Conservation (phyloP, 768 basidiomycete genomes). For the Sarcodon sp. region DNA sequence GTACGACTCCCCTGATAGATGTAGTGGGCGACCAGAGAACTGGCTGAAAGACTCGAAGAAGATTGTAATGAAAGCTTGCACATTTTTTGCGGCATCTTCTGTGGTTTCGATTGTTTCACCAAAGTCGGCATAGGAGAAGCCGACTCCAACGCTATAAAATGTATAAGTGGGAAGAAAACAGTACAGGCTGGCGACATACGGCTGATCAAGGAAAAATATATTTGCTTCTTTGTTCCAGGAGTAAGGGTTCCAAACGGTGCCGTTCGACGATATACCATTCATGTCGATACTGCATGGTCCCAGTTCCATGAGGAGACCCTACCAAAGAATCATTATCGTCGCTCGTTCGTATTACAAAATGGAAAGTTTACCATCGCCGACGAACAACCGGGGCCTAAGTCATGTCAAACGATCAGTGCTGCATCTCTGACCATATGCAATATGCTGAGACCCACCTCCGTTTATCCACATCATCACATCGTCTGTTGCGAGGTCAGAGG, state of each 20-base stretch:
- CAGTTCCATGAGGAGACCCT: slow-evolving; percentile 46
- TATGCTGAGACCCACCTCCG: slow-evolving; percentile 25
- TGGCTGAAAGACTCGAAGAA: slow-evolving; percentile 73
- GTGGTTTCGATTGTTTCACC: slow-evolving; percentile 62
- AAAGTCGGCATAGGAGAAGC: slow-evolving; percentile 60
- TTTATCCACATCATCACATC: slow-evolving; percentile 67
- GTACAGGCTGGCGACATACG: slow-evolving; percentile 6
- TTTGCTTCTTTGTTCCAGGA: slow-evolving; percentile 57
- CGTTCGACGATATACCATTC: slow-evolving; percentile 38
- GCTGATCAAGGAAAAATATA: slow-evolving; percentile 65
- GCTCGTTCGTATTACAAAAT: too few species aligned
- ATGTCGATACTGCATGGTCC: slow-evolving; percentile 52
- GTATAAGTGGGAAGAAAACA: not conserved
- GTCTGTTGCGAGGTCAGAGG: slow-evolving; percentile 18
- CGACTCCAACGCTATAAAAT: slow-evolving; percentile 45
- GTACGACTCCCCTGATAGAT: slow-evolving; percentile 65
- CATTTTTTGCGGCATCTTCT: slow-evolving; percentile 68
- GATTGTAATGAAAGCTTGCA: slow-evolving; percentile 63
- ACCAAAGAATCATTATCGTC: too few species aligned
- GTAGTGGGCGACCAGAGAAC: slow-evolving; percentile 54
- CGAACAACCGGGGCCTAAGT: slow-evolving; percentile 43
- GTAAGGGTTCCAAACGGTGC: slow-evolving; percentile 50
- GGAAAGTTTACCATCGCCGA: slow-evolving; percentile 20
- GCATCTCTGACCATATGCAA: slow-evolving; percentile 5
- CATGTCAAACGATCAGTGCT: not conserved